Evolutionary conservation across 2,329 filamentous ascomycete genomes (phyloP), one percentile per base, ranked within the genome.

Genomic region (Aureobasidium mangrovei): DNA sequence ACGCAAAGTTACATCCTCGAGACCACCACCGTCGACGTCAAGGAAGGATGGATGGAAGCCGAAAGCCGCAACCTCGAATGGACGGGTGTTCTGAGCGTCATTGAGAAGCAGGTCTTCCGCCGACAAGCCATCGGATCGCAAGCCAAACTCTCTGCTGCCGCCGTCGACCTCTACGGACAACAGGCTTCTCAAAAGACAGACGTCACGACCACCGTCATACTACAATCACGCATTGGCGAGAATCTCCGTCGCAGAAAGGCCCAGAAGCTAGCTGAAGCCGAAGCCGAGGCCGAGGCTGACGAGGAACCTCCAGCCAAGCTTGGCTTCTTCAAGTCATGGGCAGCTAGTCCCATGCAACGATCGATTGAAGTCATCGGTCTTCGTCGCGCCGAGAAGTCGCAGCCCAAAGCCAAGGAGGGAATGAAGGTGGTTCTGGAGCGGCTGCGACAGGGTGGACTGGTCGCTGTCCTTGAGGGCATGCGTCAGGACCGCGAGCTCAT

Each of bases 21-120:
- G 72, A 87, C 81, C 31, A 88, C 84, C 61, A 78, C 88, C 7
- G 83, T 93, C 28, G 87, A 91, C 67, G 82, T 90, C 58, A 83
- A 81, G 57, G 81, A 90, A 64, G 87, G 87, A 43, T 88, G 85
- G 82, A 91, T 93, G 86, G 79, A 81, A 65, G 88, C 86, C 0
- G 86, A 91, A 71, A 88, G 83, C 63, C 79, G 82, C 59, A 93
- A 93, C 63, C 75, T 93, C 52, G 88, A 91, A 69, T 91, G 86
- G 71, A 88, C 86, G 4, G 85, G 87, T 57, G 84, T 93, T 18
- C 71, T 93, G 38, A 87, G 83, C 45, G 86, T 93, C 9, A 76
- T 90, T 24, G 88, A 93, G 72, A 77, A 82, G 61, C 88, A 93
- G 66, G 72, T 79, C 55, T 93, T 88, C 69, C 76, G 74, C 53